phyloP scores from a whole-genome alignment of 208 protist genomes.

The Trypanosomatidae sp. region DNA sequence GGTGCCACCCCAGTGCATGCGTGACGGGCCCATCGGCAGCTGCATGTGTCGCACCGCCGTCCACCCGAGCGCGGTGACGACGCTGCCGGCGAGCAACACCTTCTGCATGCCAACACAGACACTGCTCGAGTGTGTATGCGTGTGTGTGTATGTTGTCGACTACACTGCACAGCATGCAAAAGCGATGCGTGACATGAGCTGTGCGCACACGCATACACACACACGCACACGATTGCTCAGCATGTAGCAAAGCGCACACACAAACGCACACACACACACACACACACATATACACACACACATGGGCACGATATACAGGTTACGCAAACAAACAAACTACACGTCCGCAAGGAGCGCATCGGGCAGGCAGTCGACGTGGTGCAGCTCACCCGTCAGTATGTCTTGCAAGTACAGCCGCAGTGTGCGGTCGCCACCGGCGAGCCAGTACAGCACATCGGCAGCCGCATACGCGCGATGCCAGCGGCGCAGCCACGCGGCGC shows the following conservation, averaged over 20 bases:
- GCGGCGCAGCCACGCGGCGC: slow-evolving; percentile 38
- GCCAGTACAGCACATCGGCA: slow-evolving; percentile 52
- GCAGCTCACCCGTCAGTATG: slow-evolving; percentile 22
- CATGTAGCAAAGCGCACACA: too few relatives aligned
- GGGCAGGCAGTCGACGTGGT: slow-evolving; percentile 53
- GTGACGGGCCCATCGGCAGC: slow-evolving; percentile 57
- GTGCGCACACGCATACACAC: too few relatives aligned
- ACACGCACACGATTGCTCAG: too few relatives aligned
- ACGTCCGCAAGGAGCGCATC: slow-evolving; percentile 41
- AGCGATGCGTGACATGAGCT: too few relatives aligned
- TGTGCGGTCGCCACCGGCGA: slow-evolving; percentile 32
- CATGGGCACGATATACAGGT: slow-evolving; percentile 1
- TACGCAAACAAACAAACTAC: slow-evolving; percentile 1
- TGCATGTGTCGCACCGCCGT: slow-evolving; percentile 48
- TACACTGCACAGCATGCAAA: too few relatives aligned
- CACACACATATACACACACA: slow-evolving; percentile 9
- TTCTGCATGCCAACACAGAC: too few relatives aligned
- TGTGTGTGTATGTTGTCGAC: too few relatives aligned
- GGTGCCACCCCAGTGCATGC: slow-evolving; percentile 50
- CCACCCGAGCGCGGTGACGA: slow-evolving; percentile 40
- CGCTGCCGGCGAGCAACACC: slow-evolving; percentile 7
- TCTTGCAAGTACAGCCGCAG: slow-evolving; percentile 51
- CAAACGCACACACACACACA: not conserved
- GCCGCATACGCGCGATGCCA: slow-evolving; percentile 41
- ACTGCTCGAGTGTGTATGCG: too few relatives aligned